Percentiles rank a stretch among this genome's conserved stretches.
phyloP scores from a whole-genome alignment of 2,329 filamentous ascomycete species.

The Elsinoe necatrix region DNA sequence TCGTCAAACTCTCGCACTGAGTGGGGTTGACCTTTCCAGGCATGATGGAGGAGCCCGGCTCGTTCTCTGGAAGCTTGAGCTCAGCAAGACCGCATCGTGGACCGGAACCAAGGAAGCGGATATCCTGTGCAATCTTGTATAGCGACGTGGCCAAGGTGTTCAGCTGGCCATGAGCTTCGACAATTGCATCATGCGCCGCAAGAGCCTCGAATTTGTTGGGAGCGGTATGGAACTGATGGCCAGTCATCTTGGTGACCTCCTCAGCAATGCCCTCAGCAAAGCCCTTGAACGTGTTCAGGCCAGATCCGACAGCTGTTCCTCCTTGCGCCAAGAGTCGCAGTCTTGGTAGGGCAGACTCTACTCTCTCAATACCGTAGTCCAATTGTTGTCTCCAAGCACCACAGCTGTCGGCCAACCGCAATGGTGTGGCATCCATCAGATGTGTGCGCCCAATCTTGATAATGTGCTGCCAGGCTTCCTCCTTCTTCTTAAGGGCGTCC shows the following conservation, averaged over 20 bases:
- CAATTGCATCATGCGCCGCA: slow-evolving; percentile 89
- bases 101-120: slow-evolving; percentile 91
- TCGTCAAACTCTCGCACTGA: slow-evolving; percentile 94
- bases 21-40: slow-evolving; percentile 99
- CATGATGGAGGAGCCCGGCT: slow-evolving; percentile 97
- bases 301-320: slow-evolving; percentile 92
- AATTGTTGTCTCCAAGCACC: slow-evolving; percentile 95
- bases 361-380: slow-evolving; percentile 78
- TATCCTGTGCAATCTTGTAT: slow-evolving; percentile 97
- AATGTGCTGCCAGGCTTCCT: slow-evolving; percentile 80
- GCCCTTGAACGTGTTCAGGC: slow-evolving; percentile 93
- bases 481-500: slow-evolving; percentile 77
- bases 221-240: slow-evolving; percentile 86
- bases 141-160: slow-evolving; percentile 88
- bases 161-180: slow-evolving; percentile 85
- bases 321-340: slow-evolving; percentile 85
- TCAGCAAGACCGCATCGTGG: slow-evolving; percentile 94
- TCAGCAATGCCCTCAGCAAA: slow-evolving; percentile 89
- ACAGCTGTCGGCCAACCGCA: slow-evolving; percentile 95
- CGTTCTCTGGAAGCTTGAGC: slow-evolving; percentile 89
- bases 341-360: slow-evolving; percentile 74
- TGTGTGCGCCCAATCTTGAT: slow-evolving; percentile 99
- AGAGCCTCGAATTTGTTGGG: slow-evolving; percentile 99
- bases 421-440: slow-evolving; percentile 90
- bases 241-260: slow-evolving; percentile 87